Base-by-base conservation (phyloP, 352 stramenopile genomes). In the Discostella stelligera region DNA sequence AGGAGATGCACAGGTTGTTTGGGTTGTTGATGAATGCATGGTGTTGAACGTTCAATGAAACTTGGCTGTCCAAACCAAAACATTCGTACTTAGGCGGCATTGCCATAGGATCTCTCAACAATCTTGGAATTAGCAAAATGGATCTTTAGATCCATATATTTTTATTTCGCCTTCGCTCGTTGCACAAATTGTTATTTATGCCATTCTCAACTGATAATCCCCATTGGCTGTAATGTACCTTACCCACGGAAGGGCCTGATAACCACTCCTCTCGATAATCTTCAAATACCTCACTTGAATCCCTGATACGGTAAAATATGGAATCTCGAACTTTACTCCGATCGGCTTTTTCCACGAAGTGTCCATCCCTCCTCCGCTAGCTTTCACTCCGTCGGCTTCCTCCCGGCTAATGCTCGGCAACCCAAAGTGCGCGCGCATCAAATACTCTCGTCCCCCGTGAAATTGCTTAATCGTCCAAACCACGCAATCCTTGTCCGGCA, bases 381-480 rank as follows among this genome's bases (percentile, higher is more conserved):
- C 82, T 27, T 83, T 84, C n/a, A 76, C 71, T 18, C 73, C 73
- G 59, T 87, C 78, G 7, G 59, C 66, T 50, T 91, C 89, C 20
- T 90, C 75, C 18, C 83, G 76, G 76, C 95, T 96, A 64, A 99
- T 98, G 68, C 94, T 98, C 5, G 97, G 97, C 16, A 99, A 86
- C 39, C 97, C 97, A 88, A 99, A 99, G 79, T 99, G 97, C 9
- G 97, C 97, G 55, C 97, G 91, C 98, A 99, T 99, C n/a, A 99
- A 89, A 80, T 99, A 99, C 88, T 99, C 97, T 62, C 96, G 89
- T 62, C 95, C 93, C 13, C 96, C 96, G 79, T 98, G 97, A 83
- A 99, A 99, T 89, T 99, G 96, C 88, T 99, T 99, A 78, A 99
- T 99, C 10, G 89, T 98, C 98, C 98, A 99, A 25, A 99, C 94